Percentiles rank a stretch among this genome's conserved stretches.
These are phyloP conservation scores for Marasmius sp. DNA, from an alignment of 1,284 basidiomycete genomes.

Conservation along the genomic window DNA sequence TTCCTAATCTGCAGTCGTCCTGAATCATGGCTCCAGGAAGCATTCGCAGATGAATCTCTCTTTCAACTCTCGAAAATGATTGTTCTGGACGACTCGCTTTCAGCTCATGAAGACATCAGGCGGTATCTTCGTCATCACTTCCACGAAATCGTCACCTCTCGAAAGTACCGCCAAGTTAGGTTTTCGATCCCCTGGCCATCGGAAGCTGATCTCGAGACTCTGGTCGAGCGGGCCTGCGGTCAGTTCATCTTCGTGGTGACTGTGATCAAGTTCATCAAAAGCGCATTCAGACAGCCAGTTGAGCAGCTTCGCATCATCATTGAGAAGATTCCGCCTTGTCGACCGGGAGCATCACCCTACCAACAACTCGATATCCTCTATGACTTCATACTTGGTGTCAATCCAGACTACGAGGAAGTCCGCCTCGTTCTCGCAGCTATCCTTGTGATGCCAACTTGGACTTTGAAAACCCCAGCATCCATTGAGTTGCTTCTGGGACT, in stretches of 20 bases:
- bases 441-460: neutral
- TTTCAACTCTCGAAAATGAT: neutral
- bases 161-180: neutral
- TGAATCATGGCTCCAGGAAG: neutral
- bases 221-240: slow-evolving; percentile 6
- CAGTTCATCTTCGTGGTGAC: slow-evolving; percentile 15
- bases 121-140: neutral
- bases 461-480: neutral
- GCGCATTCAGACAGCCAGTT: neutral
- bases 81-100: neutral
- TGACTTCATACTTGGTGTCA: slow-evolving; percentile 2
- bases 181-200: slow-evolving; percentile 11
- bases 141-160: neutral
- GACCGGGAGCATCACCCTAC: slow-evolving; percentile 1
- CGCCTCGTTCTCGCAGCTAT: neutral
- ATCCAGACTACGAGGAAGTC: neutral
- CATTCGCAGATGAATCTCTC: neutral
- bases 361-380: slow-evolving; percentile 10
- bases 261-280: slow-evolving; percentile 9
- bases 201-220: neutral
- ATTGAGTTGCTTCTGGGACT: neutral
- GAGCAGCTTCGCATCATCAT: slow-evolving; percentile 6
- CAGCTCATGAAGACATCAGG: neutral
- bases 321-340: neutral
- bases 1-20: neutral